Evolutionary conservation across 2,329 filamentous ascomycete genomes (phyloP).

Genomic region (Chrysosphaeria jannelii): DNA sequence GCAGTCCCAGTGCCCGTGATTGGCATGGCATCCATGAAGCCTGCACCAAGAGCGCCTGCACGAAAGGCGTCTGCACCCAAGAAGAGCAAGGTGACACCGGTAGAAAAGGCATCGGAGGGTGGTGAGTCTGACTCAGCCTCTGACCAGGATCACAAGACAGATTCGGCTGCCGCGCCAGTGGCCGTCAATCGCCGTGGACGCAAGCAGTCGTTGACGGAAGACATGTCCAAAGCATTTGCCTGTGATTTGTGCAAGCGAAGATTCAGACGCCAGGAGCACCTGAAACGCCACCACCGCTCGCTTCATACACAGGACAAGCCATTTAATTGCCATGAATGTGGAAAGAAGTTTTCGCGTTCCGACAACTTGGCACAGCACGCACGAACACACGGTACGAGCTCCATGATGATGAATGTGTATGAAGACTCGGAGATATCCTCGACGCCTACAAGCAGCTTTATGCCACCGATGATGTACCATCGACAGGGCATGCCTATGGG

Average conservation of each 20-base stretch:
- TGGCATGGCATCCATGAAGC: no score
- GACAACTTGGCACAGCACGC: slow-evolving; percentile 94
- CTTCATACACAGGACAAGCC: slow-evolving; percentile 97
- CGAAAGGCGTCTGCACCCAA: no score
- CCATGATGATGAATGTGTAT: slow-evolving; percentile 70
- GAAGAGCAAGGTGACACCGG: slow-evolving; percentile 6
- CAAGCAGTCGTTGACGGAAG: slow-evolving; percentile 94
- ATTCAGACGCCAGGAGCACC: slow-evolving; percentile 91
- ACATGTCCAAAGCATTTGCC: slow-evolving; percentile 93
- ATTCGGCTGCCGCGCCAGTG: slow-evolving; percentile 12
- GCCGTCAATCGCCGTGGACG: slow-evolving; percentile 74
- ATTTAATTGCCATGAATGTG: slow-evolving; percentile 89
- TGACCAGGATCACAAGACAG: slow-evolving; percentile 3
- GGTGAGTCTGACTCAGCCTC: no score
- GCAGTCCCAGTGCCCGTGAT: no score
- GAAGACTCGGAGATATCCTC: slow-evolving; percentile 29
- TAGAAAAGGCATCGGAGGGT: no score
- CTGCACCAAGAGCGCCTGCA: no score
- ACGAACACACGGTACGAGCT: slow-evolving; percentile 69
- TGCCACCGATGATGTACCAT: slow-evolving; percentile 9
- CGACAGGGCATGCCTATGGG: slow-evolving; percentile 7
- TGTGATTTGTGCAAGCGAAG: slow-evolving; percentile 89
- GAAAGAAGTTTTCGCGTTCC: slow-evolving; percentile 95
- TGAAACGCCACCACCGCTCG: slow-evolving; percentile 95
- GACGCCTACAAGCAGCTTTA: slow-evolving; percentile 6